Conservation (phyloP, 1,139 yeast genomes). For the Groenewaldozyma sp. region DNA sequence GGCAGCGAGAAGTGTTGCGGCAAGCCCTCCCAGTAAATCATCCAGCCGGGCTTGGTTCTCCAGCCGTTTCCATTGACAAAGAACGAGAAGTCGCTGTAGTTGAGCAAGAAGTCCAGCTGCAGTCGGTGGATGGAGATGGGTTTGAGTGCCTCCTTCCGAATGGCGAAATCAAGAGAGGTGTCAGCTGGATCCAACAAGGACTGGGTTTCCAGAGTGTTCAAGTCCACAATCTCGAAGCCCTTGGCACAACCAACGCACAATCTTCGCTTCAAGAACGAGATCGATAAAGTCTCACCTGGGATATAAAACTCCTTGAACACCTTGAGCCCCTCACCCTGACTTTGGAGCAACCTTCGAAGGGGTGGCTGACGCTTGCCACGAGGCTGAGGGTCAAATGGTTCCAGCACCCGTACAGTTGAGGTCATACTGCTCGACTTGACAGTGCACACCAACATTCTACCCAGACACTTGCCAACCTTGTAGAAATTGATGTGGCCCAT, state of each 20-base stretch:
- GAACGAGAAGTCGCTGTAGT: slow-evolving; percentile 88
- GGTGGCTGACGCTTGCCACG: slow-evolving; percentile 34
- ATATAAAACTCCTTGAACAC: slow-evolving; percentile 71
- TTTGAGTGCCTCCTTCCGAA: slow-evolving; percentile 70
- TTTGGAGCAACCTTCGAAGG: slow-evolving; percentile 41
- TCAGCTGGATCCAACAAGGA: slow-evolving; percentile 89
- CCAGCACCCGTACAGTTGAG: slow-evolving; percentile 77
- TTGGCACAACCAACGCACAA: slow-evolving; percentile 92
- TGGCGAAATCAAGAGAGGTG: slow-evolving; percentile 92
- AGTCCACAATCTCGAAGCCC: slow-evolving; percentile 85
- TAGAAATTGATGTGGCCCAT: slow-evolving; percentile 81
- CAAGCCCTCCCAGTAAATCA: slow-evolving; percentile 92
- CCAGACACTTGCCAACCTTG: slow-evolving; percentile 88
- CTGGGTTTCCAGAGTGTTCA: slow-evolving; percentile 69
- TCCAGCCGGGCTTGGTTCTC: slow-evolving; percentile 92
- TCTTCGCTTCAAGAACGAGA: slow-evolving; percentile 80
- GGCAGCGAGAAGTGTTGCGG: slow-evolving; percentile 90
- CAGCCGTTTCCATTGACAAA: slow-evolving; percentile 93
- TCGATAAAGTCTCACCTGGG: slow-evolving; percentile 82
- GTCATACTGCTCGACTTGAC: slow-evolving; percentile 67
- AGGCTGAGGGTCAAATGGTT: slow-evolving; percentile 55
- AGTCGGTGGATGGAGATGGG: slow-evolving; percentile 89
- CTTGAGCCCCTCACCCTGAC: slow-evolving; percentile 44
- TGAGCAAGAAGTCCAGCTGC: slow-evolving; percentile 76
- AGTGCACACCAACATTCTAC: slow-evolving; percentile 80